A percentile compares a stretch with the other conserved stretches of the same genome.
These are phyloP conservation scores for Kazachstania taianensis DNA, from an alignment of 805 yeast genomes.

Conservation along the genomic window DNA sequence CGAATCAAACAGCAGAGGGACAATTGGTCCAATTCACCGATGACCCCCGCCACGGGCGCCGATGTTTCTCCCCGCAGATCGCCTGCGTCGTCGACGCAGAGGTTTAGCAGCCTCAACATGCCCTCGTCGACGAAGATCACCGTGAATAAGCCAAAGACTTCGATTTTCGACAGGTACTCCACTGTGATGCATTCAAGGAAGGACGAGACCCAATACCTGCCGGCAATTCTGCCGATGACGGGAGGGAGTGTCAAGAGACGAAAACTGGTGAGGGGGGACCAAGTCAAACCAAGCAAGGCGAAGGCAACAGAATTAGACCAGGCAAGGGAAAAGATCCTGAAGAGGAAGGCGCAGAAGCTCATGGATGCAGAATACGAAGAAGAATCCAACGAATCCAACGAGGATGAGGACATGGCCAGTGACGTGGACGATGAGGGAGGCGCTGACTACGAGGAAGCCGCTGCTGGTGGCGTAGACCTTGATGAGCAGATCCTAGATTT, in stretches of 20 bases:
- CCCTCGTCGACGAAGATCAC: conserved; percentile 22
- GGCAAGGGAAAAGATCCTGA: conserved; percentile 23
- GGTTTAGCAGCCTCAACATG: conserved; percentile 1
- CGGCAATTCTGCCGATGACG: background rate
- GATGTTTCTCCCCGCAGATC: background rate
- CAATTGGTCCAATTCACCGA: conserved; percentile 13
- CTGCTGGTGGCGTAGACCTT: conserved; percentile 30
- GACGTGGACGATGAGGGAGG: conserved; percentile 34
- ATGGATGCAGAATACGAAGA: conserved; percentile 17
- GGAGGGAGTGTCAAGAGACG: conserved; percentile 24
- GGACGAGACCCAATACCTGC: background rate
- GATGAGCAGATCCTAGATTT: conserved; percentile 65
- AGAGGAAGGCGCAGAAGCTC: conserved; percentile 13
- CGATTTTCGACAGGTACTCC: conserved; percentile 32
- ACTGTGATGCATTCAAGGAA: conserved; percentile 16
- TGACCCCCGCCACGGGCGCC: background rate
- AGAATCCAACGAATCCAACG: conserved; percentile 20
- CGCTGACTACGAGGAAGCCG: conserved; percentile 23
- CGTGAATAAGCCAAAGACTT: conserved; percentile 27
- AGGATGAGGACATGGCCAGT: conserved; percentile 28
- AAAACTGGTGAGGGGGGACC: conserved; percentile 33
- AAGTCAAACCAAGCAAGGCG: conserved; percentile 12
- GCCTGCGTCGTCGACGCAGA: background rate
- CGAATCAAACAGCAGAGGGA: conserved; percentile 21
- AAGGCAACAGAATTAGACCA: conserved; percentile 25